phyloP scores from a whole-genome alignment of 2,329 filamentous ascomycete genomes.

The Aureobasidium sp. region DNA sequence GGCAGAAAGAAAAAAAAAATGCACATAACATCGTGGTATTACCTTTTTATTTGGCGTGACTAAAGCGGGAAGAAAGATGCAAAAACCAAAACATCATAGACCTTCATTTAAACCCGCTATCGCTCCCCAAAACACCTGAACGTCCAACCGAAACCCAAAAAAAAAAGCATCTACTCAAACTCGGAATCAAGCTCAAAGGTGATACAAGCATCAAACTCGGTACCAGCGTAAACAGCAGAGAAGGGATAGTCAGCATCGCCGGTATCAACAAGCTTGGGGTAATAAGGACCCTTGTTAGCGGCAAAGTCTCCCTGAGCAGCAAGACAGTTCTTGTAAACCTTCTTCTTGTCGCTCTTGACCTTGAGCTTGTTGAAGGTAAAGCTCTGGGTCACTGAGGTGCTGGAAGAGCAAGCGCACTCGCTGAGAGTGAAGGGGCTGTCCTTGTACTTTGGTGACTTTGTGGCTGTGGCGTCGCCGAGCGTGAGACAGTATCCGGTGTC shows the following conservation, averaged over 20 bases:
- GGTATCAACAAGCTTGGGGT: not conserved
- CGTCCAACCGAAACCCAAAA: too few relatives aligned
- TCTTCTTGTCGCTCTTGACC: not conserved
- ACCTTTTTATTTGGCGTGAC: too few relatives aligned
- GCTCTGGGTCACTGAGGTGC: not conserved
- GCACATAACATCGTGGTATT: too few relatives aligned
- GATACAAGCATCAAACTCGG: not conserved
- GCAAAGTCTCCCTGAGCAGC: not conserved
- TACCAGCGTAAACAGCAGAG: not conserved
- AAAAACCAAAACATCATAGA: too few relatives aligned
- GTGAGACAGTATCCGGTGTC: not conserved
- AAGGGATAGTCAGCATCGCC: not conserved
- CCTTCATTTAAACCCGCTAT: too few relatives aligned
- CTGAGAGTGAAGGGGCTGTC: not conserved
- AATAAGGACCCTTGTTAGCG: not conserved
- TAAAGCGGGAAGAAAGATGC: too few relatives aligned
- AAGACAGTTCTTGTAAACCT: not conserved
- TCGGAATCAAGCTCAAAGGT: not conserved
- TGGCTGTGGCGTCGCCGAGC: not conserved
- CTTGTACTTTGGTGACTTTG: not conserved
- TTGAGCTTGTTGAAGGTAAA: not conserved
- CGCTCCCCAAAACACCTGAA: too few relatives aligned
- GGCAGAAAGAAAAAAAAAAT: too few relatives aligned
- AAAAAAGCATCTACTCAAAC: not conserved
- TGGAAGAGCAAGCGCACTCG: not conserved